Evolutionary conservation across 345 rosid genomes (phyloP), one percentile per base, ranked within the genome.

Genomic region (Conringia planisiliqua): DNA sequence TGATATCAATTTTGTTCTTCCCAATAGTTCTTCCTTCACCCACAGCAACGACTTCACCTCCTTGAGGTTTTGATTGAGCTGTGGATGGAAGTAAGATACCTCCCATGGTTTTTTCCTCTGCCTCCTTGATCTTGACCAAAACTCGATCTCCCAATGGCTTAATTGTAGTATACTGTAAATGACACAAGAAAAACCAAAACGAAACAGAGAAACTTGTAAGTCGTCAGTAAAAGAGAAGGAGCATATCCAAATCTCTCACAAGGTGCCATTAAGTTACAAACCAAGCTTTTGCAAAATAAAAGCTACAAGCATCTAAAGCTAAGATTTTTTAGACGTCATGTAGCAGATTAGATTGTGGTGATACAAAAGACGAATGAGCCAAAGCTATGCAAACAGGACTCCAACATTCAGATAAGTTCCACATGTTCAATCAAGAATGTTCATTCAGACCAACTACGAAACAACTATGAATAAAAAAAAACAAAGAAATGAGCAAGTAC

Each of bases 71-170:
- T 14, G 90, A 61, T 69, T 89, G 98, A 39, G 96, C 99, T 2
- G 93, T 72, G 3, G 89, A 60, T 13, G 96, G 99, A 42, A 92
- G 96, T 68, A 95, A 80, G 74, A 92, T 89, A 26, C 98, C 98
- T 66, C 99, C 96, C 4, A 79, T 64, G 3, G 91, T 86, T 82
- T 89, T 95, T 72, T 90, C 97, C 82, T 95, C 98, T 0, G 81
- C 85, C 54, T 75, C 85, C 84, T 90, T 90, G 72, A 89, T 86
- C 83, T 95, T 95, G 36, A 90, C 88, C 84, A 95, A 80, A n/a
- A 95, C 90, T 70, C 96, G 80, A 60, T 95, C 97, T 32, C 92
- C 98, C 80, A 89, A 81, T 3, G 98, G 99, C 83, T 87, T 88
- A 50, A 95, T 65, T 0, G 90, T 72, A 42, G 94, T 92, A 76